phyloP scores from a whole-genome alignment of 768 basidiomycete species.

The Psilocybe cubensis region DNA sequence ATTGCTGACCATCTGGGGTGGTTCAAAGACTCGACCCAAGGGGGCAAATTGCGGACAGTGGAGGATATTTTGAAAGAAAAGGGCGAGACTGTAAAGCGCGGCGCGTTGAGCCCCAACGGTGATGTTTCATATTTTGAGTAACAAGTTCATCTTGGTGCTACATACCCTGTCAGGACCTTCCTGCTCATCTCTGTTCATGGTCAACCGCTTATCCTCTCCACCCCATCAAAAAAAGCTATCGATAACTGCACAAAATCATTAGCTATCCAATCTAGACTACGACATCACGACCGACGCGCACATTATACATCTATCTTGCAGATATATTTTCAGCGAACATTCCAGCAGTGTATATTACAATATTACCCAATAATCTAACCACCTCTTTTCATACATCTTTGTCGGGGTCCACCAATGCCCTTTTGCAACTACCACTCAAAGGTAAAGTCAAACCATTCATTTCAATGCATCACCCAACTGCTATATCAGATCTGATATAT shows the following conservation, averaged over 20 bases:
- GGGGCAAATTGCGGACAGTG: conserved; percentile 74
- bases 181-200: too few relatives aligned
- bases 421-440: too few relatives aligned
- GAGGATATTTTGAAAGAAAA: conserved; percentile 81
- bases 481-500: too few relatives aligned
- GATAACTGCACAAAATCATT: background rate
- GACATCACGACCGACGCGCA: too few relatives aligned
- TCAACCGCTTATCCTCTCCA: background rate
- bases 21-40: conserved; percentile 84
- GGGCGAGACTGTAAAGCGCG: conserved; percentile 74
- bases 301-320: too few relatives aligned
- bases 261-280: too few relatives aligned
- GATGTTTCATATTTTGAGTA: conserved; percentile 57
- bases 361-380: background rate
- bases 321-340: background rate
- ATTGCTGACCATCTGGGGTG: conserved; percentile 92
- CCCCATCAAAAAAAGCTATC: background rate
- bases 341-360: background rate
- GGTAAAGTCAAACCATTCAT: too few relatives aligned
- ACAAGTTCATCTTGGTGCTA: background rate
- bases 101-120: conserved; percentile 50
- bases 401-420: background rate
- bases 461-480: too few relatives aligned
- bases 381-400: background rate
- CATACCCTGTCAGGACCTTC: background rate